Conservation (phyloP, 306 rosid genomes). For the Quercus gilva region DNA sequence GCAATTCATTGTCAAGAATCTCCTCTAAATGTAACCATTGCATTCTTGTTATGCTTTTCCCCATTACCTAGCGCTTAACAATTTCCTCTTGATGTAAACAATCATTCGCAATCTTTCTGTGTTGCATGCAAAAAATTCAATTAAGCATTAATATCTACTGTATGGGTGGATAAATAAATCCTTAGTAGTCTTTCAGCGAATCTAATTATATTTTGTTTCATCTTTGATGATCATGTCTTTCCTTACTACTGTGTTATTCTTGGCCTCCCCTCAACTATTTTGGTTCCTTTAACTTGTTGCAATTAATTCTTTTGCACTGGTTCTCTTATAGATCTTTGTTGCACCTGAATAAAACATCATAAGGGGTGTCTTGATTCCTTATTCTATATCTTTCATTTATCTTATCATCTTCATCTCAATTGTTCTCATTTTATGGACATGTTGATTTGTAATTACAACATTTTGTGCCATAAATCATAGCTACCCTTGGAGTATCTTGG, state of each 20-base stretch:
- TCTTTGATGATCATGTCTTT: background rate
- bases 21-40: slow-evolving; percentile 5
- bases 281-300: no score
- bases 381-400: background rate
- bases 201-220: background rate
- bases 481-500: background rate
- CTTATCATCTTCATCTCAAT: background rate
- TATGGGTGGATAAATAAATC: background rate
- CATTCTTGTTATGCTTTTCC: background rate
- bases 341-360: no score
- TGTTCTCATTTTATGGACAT: background rate
- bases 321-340: no score
- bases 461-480: background rate
- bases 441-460: background rate
- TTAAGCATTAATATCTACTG: background rate
- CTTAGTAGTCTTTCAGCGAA: background rate
- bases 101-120: background rate
- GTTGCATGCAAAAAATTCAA: background rate
- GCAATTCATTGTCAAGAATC: background rate
- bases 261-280: no score
- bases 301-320: no score
- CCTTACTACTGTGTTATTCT: background rate
- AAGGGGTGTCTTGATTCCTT: background rate
- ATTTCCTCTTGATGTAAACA: slow-evolving; percentile 10
- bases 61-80: background rate